A percentile compares a stretch with the other conserved stretches of the same genome.
phyloP scores from a whole-genome alignment of 805 yeast species.

The Ogataea dorogensis region DNA sequence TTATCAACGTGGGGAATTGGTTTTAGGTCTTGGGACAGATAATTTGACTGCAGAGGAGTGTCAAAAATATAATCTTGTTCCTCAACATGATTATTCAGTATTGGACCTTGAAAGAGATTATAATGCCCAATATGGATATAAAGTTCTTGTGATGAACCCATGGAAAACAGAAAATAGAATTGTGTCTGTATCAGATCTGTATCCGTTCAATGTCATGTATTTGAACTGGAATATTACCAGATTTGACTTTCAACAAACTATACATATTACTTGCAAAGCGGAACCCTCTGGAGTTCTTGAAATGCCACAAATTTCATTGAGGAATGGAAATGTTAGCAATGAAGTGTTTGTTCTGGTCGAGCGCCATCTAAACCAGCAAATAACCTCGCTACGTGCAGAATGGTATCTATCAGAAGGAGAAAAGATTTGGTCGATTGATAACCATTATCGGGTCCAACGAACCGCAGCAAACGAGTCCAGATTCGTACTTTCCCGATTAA shows the following conservation, averaged over 20 bases:
- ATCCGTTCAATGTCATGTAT: conserved; percentile 52
- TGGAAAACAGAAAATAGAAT: conserved; percentile 32
- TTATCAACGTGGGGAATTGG: conserved; percentile 37
- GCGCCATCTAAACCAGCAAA: conserved; percentile 38
- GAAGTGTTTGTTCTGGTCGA: conserved; percentile 51
- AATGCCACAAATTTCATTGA: conserved; percentile 38
- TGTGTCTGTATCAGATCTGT: conserved; percentile 32
- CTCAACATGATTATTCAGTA: conserved; percentile 73
- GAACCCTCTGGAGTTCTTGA: conserved; percentile 31
- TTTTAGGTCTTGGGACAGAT: conserved; percentile 73
- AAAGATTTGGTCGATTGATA: conserved; percentile 27
- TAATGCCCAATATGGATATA: conserved; percentile 16
- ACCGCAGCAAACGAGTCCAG: conserved; percentile 32
- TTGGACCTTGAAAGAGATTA: conserved; percentile 34
- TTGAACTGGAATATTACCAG: conserved; percentile 55
- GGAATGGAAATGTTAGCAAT: conserved; percentile 32
- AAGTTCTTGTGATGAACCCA: conserved; percentile 45
- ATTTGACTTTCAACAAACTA: neutral
- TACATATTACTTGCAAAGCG: conserved; percentile 28
- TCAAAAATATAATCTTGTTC: conserved; percentile 39
- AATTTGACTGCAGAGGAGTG: conserved; percentile 36
- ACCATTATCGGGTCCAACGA: conserved; percentile 10
- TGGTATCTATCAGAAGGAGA: conserved; percentile 32
- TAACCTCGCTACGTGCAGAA: conserved; percentile 13
- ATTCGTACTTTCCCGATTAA: conserved; percentile 29